Evolutionary conservation across 2,329 filamentous ascomycete species (phyloP), one percentile per base, ranked within the genome.

Genomic region (Kalmusia sp.): DNA sequence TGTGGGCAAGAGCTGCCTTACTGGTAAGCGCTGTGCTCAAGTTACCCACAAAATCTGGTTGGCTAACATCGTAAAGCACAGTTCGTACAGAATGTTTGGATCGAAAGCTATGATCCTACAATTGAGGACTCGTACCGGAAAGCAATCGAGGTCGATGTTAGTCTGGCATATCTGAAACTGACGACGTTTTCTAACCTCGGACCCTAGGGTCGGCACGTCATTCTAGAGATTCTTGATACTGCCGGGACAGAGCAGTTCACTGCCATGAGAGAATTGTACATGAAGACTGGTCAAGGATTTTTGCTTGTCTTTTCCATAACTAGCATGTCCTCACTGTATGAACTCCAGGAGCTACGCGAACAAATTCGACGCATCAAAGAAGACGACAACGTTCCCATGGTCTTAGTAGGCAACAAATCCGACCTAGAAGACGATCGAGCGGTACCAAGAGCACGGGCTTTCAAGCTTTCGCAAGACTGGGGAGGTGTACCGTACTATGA

Each of bases 311-410:
- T 96, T 78, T 93, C 90, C 76, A 96, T 96, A 70, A 93, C 91
- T 15, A 95, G 91, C 57, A 81, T 84, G 56, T 90, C 90, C 28
- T 96, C 91, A n/a, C 82, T 96, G 34, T 84, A 87, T 64, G 92
- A 96, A 75, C 84, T 96, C 25, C 83, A 86, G 63, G 88, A 90
- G 64, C 82, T 96, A 35, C 88, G 91, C 45, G 91, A 96, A 68
- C 91, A 96, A 75, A 96, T 96, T 59, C 88, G 92, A 55, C 90
- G 91, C 55, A 93, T 96, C 77, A 96, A 96, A 77, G 90, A 93
- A 72, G 90, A 93, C 74, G 49, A 92, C 50, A 88, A 87, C 57
- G 86, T 93, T 3, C 91, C 91, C 19, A 90, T 96, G 70, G 92
- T 96, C 44, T 91, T 96, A 57, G 92, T 96, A 40, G 92, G 92